phyloP scores from a whole-genome alignment of 345 rosid species.

The Zanthoxylum bungeanum region DNA sequence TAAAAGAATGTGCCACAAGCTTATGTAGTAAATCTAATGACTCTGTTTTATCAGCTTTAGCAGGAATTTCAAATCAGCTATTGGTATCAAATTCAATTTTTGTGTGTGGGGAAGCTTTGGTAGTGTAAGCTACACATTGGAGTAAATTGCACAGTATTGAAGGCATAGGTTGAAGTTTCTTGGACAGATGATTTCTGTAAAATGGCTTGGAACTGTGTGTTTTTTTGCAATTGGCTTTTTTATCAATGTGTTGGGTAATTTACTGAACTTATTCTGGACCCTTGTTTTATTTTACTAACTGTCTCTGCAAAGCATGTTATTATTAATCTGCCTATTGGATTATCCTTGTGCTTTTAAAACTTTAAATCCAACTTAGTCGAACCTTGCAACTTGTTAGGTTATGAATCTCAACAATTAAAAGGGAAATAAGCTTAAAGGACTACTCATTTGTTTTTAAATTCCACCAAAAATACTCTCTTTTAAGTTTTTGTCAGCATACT shows the following conservation, averaged over 20 bases:
- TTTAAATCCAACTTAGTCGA: too few relatives aligned
- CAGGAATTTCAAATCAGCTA: slow-evolving; percentile 4
- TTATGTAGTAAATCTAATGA: not conserved
- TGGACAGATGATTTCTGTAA: slow-evolving; percentile 48
- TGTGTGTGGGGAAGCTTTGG: slow-evolving; percentile 16
- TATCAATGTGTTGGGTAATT: slow-evolving; percentile 47
- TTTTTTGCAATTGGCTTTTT: slow-evolving; percentile 44
- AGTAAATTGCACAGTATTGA: not conserved
- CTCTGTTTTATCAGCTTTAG: not conserved
- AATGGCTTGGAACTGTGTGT: slow-evolving; percentile 39
- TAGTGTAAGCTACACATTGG: slow-evolving; percentile 20
- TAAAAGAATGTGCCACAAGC: not conserved
- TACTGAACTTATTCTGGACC: not conserved
- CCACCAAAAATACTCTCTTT: too few relatives aligned
- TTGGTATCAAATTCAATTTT: not conserved
- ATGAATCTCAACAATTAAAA: too few relatives aligned
- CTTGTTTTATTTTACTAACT: too few relatives aligned
- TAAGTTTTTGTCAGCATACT: too few relatives aligned
- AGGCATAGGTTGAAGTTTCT: slow-evolving; percentile 15
- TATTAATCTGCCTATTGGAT: too few relatives aligned
- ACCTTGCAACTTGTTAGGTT: too few relatives aligned
- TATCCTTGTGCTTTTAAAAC: too few relatives aligned
- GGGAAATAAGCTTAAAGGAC: too few relatives aligned
- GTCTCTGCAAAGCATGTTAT: too few relatives aligned
- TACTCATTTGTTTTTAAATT: too few relatives aligned